Evolutionary conservation across 1,139 yeast species (phyloP).

Genomic region (Kurtzmaniella quercitrusa): DNA sequence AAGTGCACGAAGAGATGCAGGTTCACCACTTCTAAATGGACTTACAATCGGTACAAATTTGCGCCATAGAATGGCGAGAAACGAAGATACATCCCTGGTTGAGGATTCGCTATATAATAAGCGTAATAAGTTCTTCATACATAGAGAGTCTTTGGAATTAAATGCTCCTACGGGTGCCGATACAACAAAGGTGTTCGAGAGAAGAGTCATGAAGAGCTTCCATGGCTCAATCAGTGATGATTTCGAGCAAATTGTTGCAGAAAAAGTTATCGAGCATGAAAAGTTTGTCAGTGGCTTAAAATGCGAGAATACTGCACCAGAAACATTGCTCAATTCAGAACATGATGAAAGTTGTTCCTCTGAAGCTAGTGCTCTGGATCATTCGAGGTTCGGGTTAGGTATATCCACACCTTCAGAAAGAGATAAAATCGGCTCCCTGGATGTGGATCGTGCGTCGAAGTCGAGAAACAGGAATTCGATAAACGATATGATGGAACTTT

Average conservation of each 20-base stretch:
- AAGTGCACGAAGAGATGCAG: slow-evolving; percentile 17
- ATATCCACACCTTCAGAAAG: not conserved
- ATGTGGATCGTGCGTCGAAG: not conserved
- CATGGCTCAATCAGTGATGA: slow-evolving; percentile 33
- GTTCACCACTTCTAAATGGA: slow-evolving; percentile 37
- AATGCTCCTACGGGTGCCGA: not conserved
- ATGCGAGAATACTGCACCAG: not conserved
- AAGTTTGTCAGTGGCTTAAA: slow-evolving; percentile 7
- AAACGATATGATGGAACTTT: slow-evolving; percentile 5
- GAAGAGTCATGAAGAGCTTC: slow-evolving; percentile 19
- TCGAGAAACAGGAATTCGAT: slow-evolving; percentile 3
- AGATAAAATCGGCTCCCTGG: not conserved
- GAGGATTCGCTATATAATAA: slow-evolving; percentile 1
- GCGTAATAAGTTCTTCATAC: slow-evolving; percentile 18
- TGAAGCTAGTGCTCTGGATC: not conserved
- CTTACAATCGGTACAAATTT: slow-evolving; percentile 31
- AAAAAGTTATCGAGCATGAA: slow-evolving; percentile 17
- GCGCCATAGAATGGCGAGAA: slow-evolving; percentile 16
- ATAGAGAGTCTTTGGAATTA: slow-evolving; percentile 9
- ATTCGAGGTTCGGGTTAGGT: not conserved
- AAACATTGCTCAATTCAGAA: not conserved
- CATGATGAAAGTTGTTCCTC: not conserved
- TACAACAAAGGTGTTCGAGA: slow-evolving; percentile 7
- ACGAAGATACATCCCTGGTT: not conserved
- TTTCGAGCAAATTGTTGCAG: slow-evolving; percentile 15